Base-by-base conservation (phyloP, 768 basidiomycete species). In the Gautieria morchelliformis region DNA sequence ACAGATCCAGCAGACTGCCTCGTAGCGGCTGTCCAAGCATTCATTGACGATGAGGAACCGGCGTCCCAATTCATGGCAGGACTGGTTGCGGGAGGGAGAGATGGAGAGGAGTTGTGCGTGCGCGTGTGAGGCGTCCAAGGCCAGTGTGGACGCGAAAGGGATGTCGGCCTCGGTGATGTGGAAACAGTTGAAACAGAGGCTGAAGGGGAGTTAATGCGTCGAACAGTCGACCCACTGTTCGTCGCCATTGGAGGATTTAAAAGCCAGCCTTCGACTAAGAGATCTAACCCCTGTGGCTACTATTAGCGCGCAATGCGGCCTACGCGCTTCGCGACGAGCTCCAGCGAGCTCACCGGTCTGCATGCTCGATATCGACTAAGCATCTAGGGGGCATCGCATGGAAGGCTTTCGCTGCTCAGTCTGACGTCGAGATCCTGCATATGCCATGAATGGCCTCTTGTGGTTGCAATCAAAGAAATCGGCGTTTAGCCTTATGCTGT, bases 11-110 rank as follows among this genome's bases (percentile, higher is more conserved):
- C 48, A 33, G 48, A 49, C 48, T 49, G 48, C 27, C 48, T 17
- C 48, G 32, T 20, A n/a, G 48, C n/a, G 30, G 12, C 9, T 14
- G 35, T 49, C 37, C 51, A 37, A 9, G 51, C 51, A 11, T 27
- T 51, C 22, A 11, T 52, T 20, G 51, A 52, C 2, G 51, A 9
- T 10, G 51, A 35, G 6, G 51, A 52, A 32, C 51, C 51, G 4
- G 51, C 51, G 9, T 52, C 51, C 51, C 51, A 52, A 19, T 22
- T 52, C 51, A 40, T 40, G 51, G 37, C 51, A 8, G 51, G 51
- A 39, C 33, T 39, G 6, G 51, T 15, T 8, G 37, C 37, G 7
- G 51, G 5, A 22, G 51, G 51, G 6, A 20, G 33, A 39, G 51
- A 52, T 1, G 51, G 33, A 12, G 32, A 39, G 9, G 51, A 52